These are phyloP conservation scores for Aspergillus proliferans DNA, from an alignment of 2,329 filamentous ascomycete genomes.

Conservation along the genomic window DNA sequence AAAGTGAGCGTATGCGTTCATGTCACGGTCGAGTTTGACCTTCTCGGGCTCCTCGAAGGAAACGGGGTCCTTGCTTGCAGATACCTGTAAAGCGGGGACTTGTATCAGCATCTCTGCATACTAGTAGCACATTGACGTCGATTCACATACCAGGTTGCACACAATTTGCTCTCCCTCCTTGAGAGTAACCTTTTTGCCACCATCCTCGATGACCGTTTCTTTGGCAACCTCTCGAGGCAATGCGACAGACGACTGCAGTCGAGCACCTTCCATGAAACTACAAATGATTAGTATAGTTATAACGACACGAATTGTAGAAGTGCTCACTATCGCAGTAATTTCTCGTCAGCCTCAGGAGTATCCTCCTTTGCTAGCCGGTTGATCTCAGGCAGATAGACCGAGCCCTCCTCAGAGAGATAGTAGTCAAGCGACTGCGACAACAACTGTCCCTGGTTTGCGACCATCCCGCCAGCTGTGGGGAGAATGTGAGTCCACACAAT, in stretches of 20 bases:
- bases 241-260: conserved; percentile 33
- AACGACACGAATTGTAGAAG: not conserved
- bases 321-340: conserved; percentile 46
- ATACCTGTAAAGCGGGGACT: conserved; percentile 16
- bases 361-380: conserved; percentile 43
- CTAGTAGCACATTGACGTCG: not conserved
- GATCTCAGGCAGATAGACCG: conserved; percentile 43
- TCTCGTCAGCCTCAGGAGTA: conserved; percentile 41
- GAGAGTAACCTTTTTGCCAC: conserved; percentile 25
- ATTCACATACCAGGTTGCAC: conserved; percentile 30
- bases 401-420: conserved; percentile 48
- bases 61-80: conserved; percentile 30
- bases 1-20: conserved; percentile 60
- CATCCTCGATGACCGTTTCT: conserved; percentile 29
- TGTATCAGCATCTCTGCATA: not conserved
- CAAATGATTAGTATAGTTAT: conserved; percentile 6
- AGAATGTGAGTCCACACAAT: conserved; percentile 54
- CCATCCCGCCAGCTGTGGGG: conserved; percentile 52
- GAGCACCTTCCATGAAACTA: conserved; percentile 38
- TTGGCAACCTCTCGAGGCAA: conserved; percentile 31
- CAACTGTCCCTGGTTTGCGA: conserved; percentile 53
- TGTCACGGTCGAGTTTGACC: conserved; percentile 57
- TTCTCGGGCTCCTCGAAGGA: conserved; percentile 34
- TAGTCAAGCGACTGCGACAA: conserved; percentile 54
- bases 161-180: conserved; percentile 30